phyloP scores from a whole-genome alignment of 2,329 filamentous ascomycete genomes.

The Xylariomycetidae sp. region DNA sequence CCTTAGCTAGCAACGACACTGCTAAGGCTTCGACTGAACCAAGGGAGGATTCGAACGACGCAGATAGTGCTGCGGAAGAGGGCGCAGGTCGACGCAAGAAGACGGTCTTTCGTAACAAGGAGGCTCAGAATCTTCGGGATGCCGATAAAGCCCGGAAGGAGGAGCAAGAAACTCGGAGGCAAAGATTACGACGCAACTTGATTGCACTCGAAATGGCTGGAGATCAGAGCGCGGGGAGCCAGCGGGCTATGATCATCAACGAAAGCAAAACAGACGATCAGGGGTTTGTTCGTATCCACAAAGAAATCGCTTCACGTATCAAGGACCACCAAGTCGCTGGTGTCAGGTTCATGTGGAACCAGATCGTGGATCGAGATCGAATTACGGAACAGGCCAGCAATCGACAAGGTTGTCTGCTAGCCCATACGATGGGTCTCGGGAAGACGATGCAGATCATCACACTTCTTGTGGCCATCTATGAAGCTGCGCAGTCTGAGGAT shows the following conservation, averaged over 20 bases:
- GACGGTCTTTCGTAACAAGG: conserved; percentile 43
- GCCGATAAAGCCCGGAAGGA: conserved; percentile 48
- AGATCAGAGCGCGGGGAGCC: conserved; percentile 32
- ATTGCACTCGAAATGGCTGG: conserved; percentile 35
- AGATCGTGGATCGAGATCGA: conserved; percentile 58
- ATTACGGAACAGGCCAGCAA: no score
- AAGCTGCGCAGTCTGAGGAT: conserved; percentile 59
- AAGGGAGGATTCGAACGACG: conserved; percentile 5
- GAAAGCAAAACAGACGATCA: conserved; percentile 57
- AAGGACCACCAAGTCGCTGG: conserved; percentile 79
- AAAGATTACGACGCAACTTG: conserved; percentile 36
- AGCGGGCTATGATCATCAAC: conserved; percentile 59
- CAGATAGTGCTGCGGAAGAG: conserved; percentile 1
- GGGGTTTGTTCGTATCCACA: conserved; percentile 59
- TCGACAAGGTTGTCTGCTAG: conserved; percentile 72
- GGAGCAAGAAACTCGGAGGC: conserved; percentile 49
- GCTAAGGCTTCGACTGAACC: neutral
- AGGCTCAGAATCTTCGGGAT: conserved; percentile 50
- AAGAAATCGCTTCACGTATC: conserved; percentile 59
- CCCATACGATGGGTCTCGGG: conserved; percentile 87
- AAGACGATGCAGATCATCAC: conserved; percentile 92
- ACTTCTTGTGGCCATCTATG: conserved; percentile 68
- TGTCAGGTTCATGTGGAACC: conserved; percentile 84
- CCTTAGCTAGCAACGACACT: neutral
- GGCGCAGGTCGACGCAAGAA: conserved; percentile 37